Conservation (phyloP, 768 basidiomycete genomes). For the Cantharellus anzutake region DNA sequence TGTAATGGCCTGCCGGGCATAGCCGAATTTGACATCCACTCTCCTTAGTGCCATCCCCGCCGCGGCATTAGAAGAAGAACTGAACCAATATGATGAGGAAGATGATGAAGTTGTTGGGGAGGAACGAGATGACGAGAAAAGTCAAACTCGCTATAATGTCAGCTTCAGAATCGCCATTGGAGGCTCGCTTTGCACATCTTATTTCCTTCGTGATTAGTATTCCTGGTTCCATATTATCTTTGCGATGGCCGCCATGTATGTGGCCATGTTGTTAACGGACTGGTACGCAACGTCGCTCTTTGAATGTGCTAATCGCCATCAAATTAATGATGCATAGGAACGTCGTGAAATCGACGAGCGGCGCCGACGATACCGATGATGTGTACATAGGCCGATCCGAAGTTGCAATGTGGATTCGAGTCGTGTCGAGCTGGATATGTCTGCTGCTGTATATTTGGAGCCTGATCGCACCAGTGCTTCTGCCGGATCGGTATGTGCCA, state of each 20-base stretch:
- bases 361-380: slow-evolving; percentile 14
- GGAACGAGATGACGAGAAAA: slow-evolving; percentile 75
- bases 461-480: slow-evolving; percentile 66
- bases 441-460: slow-evolving; percentile 76
- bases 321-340: slow-evolving; percentile 14
- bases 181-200: slow-evolving; percentile 3
- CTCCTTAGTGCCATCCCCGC: slow-evolving; percentile 65
- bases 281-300: slow-evolving; percentile 41
- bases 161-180: slow-evolving; percentile 12
- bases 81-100: slow-evolving; percentile 27
- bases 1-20: slow-evolving; percentile 10
- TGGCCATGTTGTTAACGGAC: slow-evolving; percentile 89
- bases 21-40: background rate
- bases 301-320: background rate
- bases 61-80: slow-evolving; percentile 65
- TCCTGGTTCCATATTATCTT: slow-evolving; percentile 99
- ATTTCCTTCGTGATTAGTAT: slow-evolving; percentile 34
- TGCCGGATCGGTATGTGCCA: slow-evolving; percentile 64
- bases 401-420: slow-evolving; percentile 98
- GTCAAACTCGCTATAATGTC: slow-evolving; percentile 89
- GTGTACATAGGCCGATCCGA: slow-evolving; percentile 89
- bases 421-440: slow-evolving; percentile 92
- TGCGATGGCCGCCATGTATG: slow-evolving; percentile 91
- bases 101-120: slow-evolving; percentile 37
- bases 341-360: slow-evolving; percentile 14